Percentiles rank a stretch among this genome's conserved stretches.
phyloP scores from a whole-genome alignment of 768 basidiomycete species.

The Trichaptum fuscoviolaceum region DNA sequence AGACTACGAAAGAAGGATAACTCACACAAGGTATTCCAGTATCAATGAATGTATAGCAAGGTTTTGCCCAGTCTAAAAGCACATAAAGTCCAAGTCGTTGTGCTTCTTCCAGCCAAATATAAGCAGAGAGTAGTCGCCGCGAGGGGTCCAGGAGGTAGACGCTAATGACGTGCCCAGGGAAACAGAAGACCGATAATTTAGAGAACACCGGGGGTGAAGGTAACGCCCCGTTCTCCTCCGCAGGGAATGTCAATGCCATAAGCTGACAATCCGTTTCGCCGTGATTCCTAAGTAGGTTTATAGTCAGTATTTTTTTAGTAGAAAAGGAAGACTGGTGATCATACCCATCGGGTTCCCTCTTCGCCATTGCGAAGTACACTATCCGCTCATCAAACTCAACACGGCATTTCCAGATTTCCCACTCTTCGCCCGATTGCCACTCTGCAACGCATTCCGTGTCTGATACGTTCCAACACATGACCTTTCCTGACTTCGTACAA shows the following conservation, averaged over 20 bases:
- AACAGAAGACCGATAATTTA: conserved; percentile 57
- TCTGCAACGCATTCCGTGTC: conserved; percentile 56
- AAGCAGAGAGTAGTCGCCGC: conserved; percentile 55
- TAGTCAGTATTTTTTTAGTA: neutral
- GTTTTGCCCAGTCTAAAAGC: conserved; percentile 59
- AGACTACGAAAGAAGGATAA: conserved; percentile 13
- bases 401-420: conserved; percentile 76
- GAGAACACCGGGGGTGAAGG: conserved; percentile 43
- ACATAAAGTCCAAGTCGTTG: conserved; percentile 51
- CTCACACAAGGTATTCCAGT: conserved; percentile 70
- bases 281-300: neutral
- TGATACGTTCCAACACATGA: conserved; percentile 73
- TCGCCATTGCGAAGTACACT: conserved; percentile 75
- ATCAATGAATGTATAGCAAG: conserved; percentile 67
- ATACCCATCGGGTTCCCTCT: conserved; percentile 16
- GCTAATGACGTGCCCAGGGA: conserved; percentile 68
- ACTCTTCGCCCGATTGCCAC: conserved; percentile 55
- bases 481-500: conserved; percentile 69
- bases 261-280: neutral
- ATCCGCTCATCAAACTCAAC: conserved; percentile 69
- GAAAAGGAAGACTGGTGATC: neutral
- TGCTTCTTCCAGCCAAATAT: conserved; percentile 51
- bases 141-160: conserved; percentile 69
- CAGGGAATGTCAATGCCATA: conserved; percentile 1
- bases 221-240: neutral